Percentiles rank a stretch among this genome's conserved stretches.
These are phyloP conservation scores for Apiospora phragmitis DNA, from an alignment of 2,329 filamentous ascomycete genomes.

Conservation along the genomic window DNA sequence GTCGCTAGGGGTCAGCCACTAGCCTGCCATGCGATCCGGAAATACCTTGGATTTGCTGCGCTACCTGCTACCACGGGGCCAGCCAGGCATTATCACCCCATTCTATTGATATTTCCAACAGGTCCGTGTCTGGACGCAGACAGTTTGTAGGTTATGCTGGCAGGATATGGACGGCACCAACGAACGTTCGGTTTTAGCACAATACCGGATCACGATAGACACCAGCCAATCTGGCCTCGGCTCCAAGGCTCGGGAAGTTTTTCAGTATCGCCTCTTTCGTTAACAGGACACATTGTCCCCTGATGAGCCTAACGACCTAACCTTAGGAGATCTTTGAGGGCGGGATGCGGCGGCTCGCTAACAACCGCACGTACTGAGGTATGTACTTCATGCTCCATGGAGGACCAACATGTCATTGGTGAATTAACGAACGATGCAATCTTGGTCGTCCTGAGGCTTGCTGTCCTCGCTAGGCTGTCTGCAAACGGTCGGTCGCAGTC, in stretches of 20 bases:
- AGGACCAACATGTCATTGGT: neutral
- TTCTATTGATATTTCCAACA: neutral
- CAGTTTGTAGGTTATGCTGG: neutral
- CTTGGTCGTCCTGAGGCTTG: neutral
- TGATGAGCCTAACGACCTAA: neutral
- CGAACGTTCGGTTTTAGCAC: neutral
- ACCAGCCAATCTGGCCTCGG: neutral
- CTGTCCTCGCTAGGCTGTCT: neutral
- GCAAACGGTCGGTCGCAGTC: neutral
- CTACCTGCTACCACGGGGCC: conserved; percentile 1
- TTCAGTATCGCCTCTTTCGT: neutral
- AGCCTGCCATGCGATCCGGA: neutral
- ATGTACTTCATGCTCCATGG: neutral
- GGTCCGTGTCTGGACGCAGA: neutral
- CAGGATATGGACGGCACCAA: neutral
- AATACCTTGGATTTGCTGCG: conserved; percentile 6
- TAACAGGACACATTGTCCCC: neutral
- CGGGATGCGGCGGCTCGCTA: conserved; percentile 3
- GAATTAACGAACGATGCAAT: neutral
- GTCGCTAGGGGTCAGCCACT: conserved; percentile 3
- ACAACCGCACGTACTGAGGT: neutral
- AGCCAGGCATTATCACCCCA: conserved; percentile 1
- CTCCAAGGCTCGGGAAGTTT: neutral
- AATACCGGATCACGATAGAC: neutral
- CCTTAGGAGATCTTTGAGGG: neutral